Conservation (phyloP, 768 basidiomycete species). For the Hygrophoropsis aurantiaca region DNA sequence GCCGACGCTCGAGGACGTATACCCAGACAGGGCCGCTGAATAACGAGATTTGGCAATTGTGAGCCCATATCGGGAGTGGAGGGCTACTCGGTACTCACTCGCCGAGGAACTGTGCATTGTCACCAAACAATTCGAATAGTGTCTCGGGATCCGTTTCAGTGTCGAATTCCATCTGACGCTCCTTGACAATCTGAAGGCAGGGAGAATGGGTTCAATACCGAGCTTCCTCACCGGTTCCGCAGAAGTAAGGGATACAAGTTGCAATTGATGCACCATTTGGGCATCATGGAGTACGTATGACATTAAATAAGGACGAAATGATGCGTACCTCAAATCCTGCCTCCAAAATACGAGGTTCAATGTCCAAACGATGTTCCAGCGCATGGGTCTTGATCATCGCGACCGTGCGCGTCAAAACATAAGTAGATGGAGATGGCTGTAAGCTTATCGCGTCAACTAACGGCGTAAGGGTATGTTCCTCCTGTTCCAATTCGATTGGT, state of each 20-base stretch:
- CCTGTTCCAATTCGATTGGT: not conserved
- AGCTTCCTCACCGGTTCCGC: too few species aligned
- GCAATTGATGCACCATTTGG: too few species aligned
- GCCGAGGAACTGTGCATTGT: conserved; percentile 68
- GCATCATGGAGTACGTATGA: too few species aligned
- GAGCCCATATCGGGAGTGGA: conserved; percentile 6
- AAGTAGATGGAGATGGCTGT: conserved; percentile 9
- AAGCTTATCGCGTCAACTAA: conserved; percentile 6
- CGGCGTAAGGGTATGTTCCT: conserved; percentile 1
- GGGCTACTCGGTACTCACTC: conserved; percentile 54
- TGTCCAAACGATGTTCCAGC: conserved; percentile 69
- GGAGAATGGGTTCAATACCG: too few species aligned
- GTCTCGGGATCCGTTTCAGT: conserved; percentile 79
- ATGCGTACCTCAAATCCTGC: conserved; percentile 75
- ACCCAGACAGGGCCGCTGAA: conserved; percentile 86
- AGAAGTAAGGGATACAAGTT: too few species aligned
- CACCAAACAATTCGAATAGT: conserved; percentile 76
- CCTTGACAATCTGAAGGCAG: conserved; percentile 69
- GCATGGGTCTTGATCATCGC: conserved; percentile 86
- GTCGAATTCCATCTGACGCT: conserved; percentile 88
- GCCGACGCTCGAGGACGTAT: conserved; percentile 81
- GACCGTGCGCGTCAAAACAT: conserved; percentile 56
- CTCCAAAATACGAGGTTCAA: conserved; percentile 76
- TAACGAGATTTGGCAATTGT: conserved; percentile 5
- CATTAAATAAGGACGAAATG: not conserved